Evolutionary conservation across 495 filamentous ascomycete genomes (phyloP).

Genomic region (Penicillium argentinense): DNA sequence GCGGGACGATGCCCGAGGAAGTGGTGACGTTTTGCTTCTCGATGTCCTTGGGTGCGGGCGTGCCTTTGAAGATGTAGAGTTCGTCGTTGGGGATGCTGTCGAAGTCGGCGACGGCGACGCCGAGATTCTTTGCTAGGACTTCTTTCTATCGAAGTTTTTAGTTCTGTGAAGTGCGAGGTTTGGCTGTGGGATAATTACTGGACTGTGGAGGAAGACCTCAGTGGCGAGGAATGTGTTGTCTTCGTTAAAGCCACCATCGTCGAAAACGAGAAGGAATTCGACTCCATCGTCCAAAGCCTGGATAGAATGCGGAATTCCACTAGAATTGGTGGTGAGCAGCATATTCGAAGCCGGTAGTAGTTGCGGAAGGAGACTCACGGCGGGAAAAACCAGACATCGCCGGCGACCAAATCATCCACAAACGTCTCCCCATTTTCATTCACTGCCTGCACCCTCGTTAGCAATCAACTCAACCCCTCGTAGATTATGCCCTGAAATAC

Average conservation of each 20-base stretch:
- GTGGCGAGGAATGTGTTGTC: slow-evolving; percentile 67
- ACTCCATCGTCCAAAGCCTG: slow-evolving; percentile 64
- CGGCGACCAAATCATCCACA: slow-evolving; percentile 63
- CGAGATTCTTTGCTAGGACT: slow-evolving; percentile 64
- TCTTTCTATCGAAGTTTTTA: slow-evolving; percentile 35
- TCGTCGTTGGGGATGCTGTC: slow-evolving; percentile 57
- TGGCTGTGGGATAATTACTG: slow-evolving; percentile 13
- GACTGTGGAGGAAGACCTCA: slow-evolving; percentile 62
- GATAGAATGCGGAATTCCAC: slow-evolving; percentile 65
- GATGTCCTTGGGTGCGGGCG: slow-evolving; percentile 59
- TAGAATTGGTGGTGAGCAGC: slow-evolving; percentile 6
- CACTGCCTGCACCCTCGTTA: slow-evolving; percentile 56
- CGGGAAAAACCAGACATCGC: slow-evolving; percentile 74
- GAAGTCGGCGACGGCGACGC: slow-evolving; percentile 53
- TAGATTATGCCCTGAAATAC: slow-evolving; percentile 24
- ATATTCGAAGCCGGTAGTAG: neutral
- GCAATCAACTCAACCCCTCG: too few species aligned
- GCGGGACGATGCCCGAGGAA: slow-evolving; percentile 55
- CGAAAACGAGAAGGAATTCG: slow-evolving; percentile 71
- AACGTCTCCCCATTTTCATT: slow-evolving; percentile 64
- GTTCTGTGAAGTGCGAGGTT: neutral
- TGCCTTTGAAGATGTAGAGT: slow-evolving; percentile 71
- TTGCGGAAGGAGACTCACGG: slow-evolving; percentile 21
- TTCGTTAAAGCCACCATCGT: slow-evolving; percentile 68
- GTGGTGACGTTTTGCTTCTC: slow-evolving; percentile 61